A percentile compares a stretch with the other conserved stretches of the same genome.
Evolutionary conservation across 371 early-diverging fungal genomes (phyloP).

Genomic region (Coemansia sp.): DNA sequence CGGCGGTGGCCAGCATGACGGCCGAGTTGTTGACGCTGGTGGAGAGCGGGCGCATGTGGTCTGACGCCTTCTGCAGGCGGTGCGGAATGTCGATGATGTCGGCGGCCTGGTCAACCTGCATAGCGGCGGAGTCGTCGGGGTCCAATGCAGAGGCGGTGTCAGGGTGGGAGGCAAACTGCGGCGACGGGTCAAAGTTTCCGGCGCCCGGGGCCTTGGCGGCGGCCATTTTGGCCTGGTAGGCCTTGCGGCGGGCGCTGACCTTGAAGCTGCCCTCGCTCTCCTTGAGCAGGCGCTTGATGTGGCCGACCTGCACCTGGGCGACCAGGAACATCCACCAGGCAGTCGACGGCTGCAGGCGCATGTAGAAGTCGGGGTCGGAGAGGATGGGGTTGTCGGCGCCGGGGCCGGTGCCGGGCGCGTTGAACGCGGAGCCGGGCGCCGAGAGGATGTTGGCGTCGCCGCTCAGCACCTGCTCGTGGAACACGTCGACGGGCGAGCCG

Average conservation of each 20-base stretch:
- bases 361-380: conserved; percentile 46
- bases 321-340: conserved; percentile 51
- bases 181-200: too few relatives aligned
- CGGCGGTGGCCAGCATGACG: conserved; percentile 34
- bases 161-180: too few relatives aligned
- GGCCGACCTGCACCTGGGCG: conserved; percentile 48
- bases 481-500: conserved; percentile 27
- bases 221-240: conserved; percentile 9
- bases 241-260: conserved; percentile 34
- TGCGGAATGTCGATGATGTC: conserved; percentile 8
- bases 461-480: conserved; percentile 34
- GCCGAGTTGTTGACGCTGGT: conserved; percentile 41
- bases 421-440: conserved; percentile 43
- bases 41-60: conserved; percentile 43
- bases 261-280: conserved; percentile 48
- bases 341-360: conserved; percentile 50
- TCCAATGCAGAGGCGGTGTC: not conserved
- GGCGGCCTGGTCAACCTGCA: conserved; percentile 3
- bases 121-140: not conserved
- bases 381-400: conserved; percentile 47
- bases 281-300: conserved; percentile 45
- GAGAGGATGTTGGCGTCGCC: conserved; percentile 45
- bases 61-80: conserved; percentile 13
- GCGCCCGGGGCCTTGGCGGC: not conserved
- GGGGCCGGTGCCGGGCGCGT: conserved; percentile 41